Percentiles rank a stretch among this genome's conserved stretches.
Evolutionary conservation across 1,139 yeast species (phyloP).

Genomic region (Arxiozyma slooffiae): DNA sequence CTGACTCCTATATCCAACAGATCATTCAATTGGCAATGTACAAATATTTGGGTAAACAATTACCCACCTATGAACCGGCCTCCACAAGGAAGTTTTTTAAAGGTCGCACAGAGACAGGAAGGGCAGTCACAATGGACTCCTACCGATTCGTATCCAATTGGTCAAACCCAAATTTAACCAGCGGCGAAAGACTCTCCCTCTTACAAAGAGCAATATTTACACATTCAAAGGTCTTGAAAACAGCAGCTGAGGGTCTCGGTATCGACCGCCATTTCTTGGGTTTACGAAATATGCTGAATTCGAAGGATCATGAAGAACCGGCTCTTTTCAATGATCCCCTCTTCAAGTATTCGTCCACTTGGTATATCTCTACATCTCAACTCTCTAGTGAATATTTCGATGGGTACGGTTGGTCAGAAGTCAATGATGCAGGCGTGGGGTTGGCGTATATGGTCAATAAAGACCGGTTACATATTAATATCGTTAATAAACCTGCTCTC

Average conservation of each 20-base stretch:
- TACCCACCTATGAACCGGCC: slow-evolving; percentile 95
- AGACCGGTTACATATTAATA: slow-evolving; percentile 78
- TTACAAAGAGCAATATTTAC: slow-evolving; percentile 66
- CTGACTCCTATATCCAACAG: slow-evolving; percentile 72
- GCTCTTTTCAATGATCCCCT: slow-evolving; percentile 76
- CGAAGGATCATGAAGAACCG: slow-evolving; percentile 43
- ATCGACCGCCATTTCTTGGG: slow-evolving; percentile 94
- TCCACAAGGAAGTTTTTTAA: slow-evolving; percentile 81
- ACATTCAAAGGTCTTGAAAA: slow-evolving; percentile 64
- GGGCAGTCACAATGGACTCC: slow-evolving; percentile 75
- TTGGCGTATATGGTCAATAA: slow-evolving; percentile 86
- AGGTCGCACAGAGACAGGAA: slow-evolving; percentile 95
- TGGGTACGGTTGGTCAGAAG: slow-evolving; percentile 96
- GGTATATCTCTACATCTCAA: slow-evolving; percentile 88
- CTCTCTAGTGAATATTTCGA: slow-evolving; percentile 80
- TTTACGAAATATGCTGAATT: slow-evolving; percentile 57
- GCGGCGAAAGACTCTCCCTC: slow-evolving; percentile 52
- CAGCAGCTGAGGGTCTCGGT: slow-evolving; percentile 81
- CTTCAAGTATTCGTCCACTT: slow-evolving; percentile 62
- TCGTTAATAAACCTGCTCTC: slow-evolving; percentile 62
- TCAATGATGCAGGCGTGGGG: slow-evolving; percentile 88
- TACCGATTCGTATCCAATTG: slow-evolving; percentile 67
- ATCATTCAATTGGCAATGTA: slow-evolving; percentile 67
- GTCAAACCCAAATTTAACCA: slow-evolving; percentile 48
- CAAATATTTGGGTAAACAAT: slow-evolving; percentile 67